These are phyloP conservation scores for Cercospora zeae-maydis DNA, from an alignment of 2,329 filamentous ascomycete genomes.

Conservation along the genomic window DNA sequence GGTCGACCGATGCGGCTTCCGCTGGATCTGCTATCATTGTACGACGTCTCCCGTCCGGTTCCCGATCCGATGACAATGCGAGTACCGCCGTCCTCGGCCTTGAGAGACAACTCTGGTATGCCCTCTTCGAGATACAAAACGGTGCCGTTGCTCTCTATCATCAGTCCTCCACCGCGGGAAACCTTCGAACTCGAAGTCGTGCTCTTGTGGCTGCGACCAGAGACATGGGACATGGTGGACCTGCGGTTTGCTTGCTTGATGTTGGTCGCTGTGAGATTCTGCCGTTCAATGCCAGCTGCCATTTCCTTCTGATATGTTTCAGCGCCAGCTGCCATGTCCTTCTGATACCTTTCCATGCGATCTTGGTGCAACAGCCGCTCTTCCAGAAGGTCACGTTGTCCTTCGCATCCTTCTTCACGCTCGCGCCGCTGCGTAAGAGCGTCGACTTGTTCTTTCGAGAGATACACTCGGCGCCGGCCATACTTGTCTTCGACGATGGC, in stretches of 20 bases:
- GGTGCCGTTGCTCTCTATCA: slow-evolving; percentile 29
- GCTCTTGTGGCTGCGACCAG: slow-evolving; percentile 29
- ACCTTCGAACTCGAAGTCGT: slow-evolving; percentile 24
- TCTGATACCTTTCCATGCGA: slow-evolving; percentile 30
- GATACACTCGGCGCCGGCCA: slow-evolving; percentile 28
- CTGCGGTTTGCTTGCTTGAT: slow-evolving; percentile 25
- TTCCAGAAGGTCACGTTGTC: slow-evolving; percentile 9
- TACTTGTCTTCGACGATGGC: slow-evolving; percentile 29
- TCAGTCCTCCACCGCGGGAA: slow-evolving; percentile 25
- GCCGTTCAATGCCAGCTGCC: slow-evolving; percentile 20
- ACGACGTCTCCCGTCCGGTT: slow-evolving; percentile 25
- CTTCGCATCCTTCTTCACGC: slow-evolving; percentile 15
- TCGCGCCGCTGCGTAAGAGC: slow-evolving; percentile 21
- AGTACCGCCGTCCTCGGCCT: slow-evolving; percentile 28
- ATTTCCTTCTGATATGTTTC: slow-evolving; percentile 30
- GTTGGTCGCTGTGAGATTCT: slow-evolving; percentile 32
- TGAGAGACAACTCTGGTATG: slow-evolving; percentile 22
- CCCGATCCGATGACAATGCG: slow-evolving; percentile 25
- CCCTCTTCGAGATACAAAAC: slow-evolving; percentile 30
- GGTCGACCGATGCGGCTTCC: slow-evolving; percentile 25
- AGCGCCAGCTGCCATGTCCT: slow-evolving; percentile 23
- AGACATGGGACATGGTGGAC: slow-evolving; percentile 23
- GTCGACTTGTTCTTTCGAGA: slow-evolving; percentile 27
- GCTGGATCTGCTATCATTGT: slow-evolving; percentile 24
- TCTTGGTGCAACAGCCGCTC: slow-evolving; percentile 18